Evolutionary conservation across 371 early-diverging fungal species (phyloP), one percentile per base, ranked within the genome.

Genomic region (Fennellomyces sp.): DNA sequence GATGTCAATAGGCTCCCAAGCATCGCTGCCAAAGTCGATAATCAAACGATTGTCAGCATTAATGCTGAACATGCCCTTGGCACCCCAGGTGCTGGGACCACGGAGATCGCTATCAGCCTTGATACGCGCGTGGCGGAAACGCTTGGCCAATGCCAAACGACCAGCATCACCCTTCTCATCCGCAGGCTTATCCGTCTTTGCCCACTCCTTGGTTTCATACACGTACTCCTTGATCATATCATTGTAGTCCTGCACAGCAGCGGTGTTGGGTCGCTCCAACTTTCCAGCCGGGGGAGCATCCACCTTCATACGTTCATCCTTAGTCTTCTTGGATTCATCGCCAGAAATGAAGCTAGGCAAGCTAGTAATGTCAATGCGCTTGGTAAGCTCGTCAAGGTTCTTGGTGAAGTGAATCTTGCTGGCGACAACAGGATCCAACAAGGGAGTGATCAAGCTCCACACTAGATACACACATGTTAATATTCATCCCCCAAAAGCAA

Each of bases 391-490:
- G 15, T 79, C 73, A 33, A 80, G 64, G 33, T 71, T 75, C 54
- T 88, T 86, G 25, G 90, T 86, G 67, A 97, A 96, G 25, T 78
- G 77, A 69, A 97, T 88, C 76, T 97, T 97, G 69, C 85, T 71
- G 1, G 88, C 91, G 3, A 97, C 95, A 10, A 94, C 93, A 27
- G 97, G 97, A 78, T 97, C 97, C 26, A 97, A 78, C 66, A 92
- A 73, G 19, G 92, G 90, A n/a, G 87, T 79, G 53, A 93, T 88
- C 66, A 92, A 70, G 61, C 81, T 87, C 90, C 90, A 94, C 15
- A 91, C 85, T 72, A 57, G 12, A 58, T 39, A n/a, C 12, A 41
- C 15, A 15, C n/a, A 52, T 36, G 26, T 17, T 6, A 30, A 26
- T 28, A 31, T 52, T n/a, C 28, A 17, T 21, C 6, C 12, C 33